Conservation (phyloP, 2,329 filamentous ascomycete genomes). For the Paecilomyces fulvus region DNA sequence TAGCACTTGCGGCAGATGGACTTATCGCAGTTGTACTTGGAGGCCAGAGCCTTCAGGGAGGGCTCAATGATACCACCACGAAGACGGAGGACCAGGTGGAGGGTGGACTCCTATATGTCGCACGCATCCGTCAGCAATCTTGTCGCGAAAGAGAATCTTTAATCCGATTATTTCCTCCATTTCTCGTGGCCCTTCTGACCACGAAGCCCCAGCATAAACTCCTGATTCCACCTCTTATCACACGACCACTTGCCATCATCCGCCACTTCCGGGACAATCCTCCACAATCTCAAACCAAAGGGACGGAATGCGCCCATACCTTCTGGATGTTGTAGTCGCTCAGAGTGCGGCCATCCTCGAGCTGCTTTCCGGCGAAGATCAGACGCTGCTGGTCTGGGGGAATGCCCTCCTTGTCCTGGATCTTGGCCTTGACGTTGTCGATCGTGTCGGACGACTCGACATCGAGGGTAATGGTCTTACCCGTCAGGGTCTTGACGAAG, state of each 20-base stretch:
- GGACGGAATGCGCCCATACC: slow-evolving; percentile 46
- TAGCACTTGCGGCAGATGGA: slow-evolving; percentile 99
- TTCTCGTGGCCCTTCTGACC: neutral
- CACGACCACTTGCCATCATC: neutral
- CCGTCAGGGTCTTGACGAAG: slow-evolving; percentile 99
- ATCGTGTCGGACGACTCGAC: slow-evolving; percentile 98
- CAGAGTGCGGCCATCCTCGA: slow-evolving; percentile 94
- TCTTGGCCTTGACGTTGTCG: slow-evolving; percentile 99
- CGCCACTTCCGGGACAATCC: slow-evolving; percentile 4
- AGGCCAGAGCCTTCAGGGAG: slow-evolving; percentile 94
- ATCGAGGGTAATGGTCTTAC: slow-evolving; percentile 99
- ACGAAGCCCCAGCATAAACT: neutral
- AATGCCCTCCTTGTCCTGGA: slow-evolving; percentile 99
- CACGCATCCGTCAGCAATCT: slow-evolving; percentile 4
- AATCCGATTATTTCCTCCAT: neutral
- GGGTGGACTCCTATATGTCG: slow-evolving; percentile 73
- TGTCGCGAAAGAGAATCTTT: neutral
- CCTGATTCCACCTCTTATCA: neutral
- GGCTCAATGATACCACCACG: slow-evolving; percentile 99
- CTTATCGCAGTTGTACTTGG: slow-evolving; percentile 99
- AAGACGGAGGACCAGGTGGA: slow-evolving; percentile 96
- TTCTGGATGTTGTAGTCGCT: slow-evolving; percentile 99
- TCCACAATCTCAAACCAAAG: slow-evolving; percentile 6
- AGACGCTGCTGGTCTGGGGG: slow-evolving; percentile 96
- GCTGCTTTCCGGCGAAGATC: slow-evolving; percentile 98